phyloP scores from a whole-genome alignment of 352 stramenopile genomes.

The Globisporangium cederbergense region DNA sequence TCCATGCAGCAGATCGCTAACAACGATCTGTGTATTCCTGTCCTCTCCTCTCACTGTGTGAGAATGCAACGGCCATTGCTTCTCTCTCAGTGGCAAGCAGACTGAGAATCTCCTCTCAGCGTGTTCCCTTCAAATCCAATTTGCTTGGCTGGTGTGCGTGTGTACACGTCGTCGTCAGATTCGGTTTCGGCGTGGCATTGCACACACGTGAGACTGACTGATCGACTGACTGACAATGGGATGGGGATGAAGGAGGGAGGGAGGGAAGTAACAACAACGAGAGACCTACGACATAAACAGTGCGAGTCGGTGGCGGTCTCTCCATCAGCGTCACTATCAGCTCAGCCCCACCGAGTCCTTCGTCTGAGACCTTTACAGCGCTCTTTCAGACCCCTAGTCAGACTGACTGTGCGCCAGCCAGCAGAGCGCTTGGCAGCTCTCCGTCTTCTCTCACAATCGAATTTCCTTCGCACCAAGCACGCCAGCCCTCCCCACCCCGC shows the following conservation, averaged over 20 bases:
- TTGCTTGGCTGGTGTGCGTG: too few relatives aligned
- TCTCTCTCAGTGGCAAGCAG: too few relatives aligned
- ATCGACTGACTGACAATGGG: neutral
- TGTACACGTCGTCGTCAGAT: too few relatives aligned
- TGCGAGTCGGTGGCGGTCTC: neutral
- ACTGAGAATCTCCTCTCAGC: too few relatives aligned
- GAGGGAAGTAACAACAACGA: neutral
- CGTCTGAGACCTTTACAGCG: too few relatives aligned
- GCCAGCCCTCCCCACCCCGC: neutral
- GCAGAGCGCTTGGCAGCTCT: neutral
- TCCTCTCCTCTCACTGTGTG: too few relatives aligned
- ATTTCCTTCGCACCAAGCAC: conserved; percentile 8
- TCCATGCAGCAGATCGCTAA: too few relatives aligned
- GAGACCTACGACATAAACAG: neutral
- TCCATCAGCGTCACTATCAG: neutral
- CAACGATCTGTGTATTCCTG: too few relatives aligned
- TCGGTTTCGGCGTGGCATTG: conserved; percentile 1
- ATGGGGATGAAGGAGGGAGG: neutral
- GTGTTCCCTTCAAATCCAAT: too few relatives aligned
- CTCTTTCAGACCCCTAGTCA: too few relatives aligned
- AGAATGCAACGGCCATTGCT: too few relatives aligned
- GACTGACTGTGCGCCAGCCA: neutral
- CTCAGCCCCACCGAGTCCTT: too few relatives aligned
- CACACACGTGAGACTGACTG: neutral
- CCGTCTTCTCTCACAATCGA: conserved; percentile 2